These are phyloP conservation scores for Backusella parvicylindrica DNA, from an alignment of 192 early-diverging fungal genomes.

Conservation along the genomic window DNA sequence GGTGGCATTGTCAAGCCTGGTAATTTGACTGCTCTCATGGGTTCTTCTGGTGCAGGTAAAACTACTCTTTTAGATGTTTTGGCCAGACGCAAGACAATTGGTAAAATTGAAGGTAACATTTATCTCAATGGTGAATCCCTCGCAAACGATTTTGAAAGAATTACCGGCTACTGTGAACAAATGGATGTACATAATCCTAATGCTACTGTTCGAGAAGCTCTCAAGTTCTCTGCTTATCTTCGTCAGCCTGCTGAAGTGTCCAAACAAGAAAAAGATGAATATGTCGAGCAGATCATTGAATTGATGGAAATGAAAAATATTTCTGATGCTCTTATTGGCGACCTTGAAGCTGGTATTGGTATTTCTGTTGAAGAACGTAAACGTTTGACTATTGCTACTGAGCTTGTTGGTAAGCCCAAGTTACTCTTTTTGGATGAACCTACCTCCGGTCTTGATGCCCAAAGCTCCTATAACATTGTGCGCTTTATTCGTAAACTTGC, in stretches of 20 bases:
- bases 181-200: conserved; percentile 74
- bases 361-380: conserved; percentile 88
- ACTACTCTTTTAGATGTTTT: conserved; percentile 77
- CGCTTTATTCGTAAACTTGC: conserved; percentile 67
- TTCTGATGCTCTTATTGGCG: conserved; percentile 66
- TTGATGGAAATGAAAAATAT: conserved; percentile 73
- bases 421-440: conserved; percentile 89
- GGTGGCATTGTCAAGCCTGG: conserved; percentile 46
- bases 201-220: conserved; percentile 72
- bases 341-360: conserved; percentile 65
- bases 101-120: conserved; percentile 62
- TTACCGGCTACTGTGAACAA: conserved; percentile 83
- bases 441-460: conserved; percentile 79
- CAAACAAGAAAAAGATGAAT: conserved; percentile 59
- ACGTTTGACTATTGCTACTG: conserved; percentile 80
- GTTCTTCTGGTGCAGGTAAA: conserved; percentile 71
- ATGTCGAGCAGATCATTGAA: conserved; percentile 75
- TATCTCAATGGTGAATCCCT: conserved; percentile 62
- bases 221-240: conserved; percentile 71
- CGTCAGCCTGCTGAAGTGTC: conserved; percentile 66
- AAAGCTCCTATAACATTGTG: conserved; percentile 74
- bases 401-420: conserved; percentile 76
- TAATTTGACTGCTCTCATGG: conserved; percentile 78
- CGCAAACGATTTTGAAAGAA: conserved; percentile 56
- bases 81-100: conserved; percentile 74